Evolutionary conservation across 2,329 filamentous ascomycete species (phyloP), one percentile per base, ranked within the genome.

Genomic region (Allantophomopsis lycopodina): DNA sequence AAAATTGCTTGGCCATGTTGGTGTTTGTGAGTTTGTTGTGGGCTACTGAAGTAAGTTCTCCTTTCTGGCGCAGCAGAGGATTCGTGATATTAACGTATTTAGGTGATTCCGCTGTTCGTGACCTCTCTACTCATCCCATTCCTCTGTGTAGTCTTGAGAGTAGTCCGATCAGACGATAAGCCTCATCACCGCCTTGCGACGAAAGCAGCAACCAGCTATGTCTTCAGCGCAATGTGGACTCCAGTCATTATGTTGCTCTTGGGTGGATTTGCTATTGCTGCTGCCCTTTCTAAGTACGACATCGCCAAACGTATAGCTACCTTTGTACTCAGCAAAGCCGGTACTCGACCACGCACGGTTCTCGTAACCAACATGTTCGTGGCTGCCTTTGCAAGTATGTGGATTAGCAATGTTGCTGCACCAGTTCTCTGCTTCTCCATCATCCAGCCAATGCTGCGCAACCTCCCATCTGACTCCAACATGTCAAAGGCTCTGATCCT

Each of bases 311-410:
- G 91, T 55, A 87, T 98, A 64, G 91, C 91, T 2, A 95, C 89
- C 1, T 86, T 96, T 52, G 84, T 98, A 20, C 71, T 98, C 28
- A 94, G 87, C 66, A 96, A 94, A 64, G 91, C 91, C 7, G 91
- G 91, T 6, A 95, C 91, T 3, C 82, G 79, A 51, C 91, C 91
- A 8, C 72, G 79, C 40, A 89, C 84, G 2, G 91, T 98, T 3
- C 69, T 98, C 4, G 62, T 98, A n/a, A 91, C 89, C 40, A 95
- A 89, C 63, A 98, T 98, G 91, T 88, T 95, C 51, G 91, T 98
- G 33, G 88, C 89, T 40, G 93, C 91, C 54, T 93, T 98, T 58
- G 82, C 93, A 7, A 95, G 87, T 51, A 98, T 98, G 91, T 86
- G 94, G 69, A 96, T 98, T 54, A 94, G 87, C 62, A 98, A 98